Conservation (phyloP, 495 filamentous ascomycete genomes). For the Letharia lupina region DNA sequence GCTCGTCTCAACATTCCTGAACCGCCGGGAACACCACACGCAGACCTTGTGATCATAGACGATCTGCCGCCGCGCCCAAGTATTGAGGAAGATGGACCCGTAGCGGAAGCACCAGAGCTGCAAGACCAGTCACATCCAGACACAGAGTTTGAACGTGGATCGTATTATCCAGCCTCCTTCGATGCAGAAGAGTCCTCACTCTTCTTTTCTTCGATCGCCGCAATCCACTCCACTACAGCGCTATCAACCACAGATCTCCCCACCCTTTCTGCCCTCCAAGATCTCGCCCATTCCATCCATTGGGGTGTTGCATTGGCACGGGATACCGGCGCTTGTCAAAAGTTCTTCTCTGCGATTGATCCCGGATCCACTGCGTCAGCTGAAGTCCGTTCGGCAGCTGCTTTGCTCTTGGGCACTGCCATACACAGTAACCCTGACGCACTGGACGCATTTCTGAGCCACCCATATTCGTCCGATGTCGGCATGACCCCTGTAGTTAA, state of each 20-base stretch:
- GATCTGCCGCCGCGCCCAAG: slow-evolving; percentile 9
- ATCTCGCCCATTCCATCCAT: slow-evolving; percentile 57
- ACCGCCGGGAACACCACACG: slow-evolving; percentile 9
- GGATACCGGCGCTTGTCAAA: slow-evolving; percentile 37
- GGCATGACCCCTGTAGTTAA: slow-evolving; percentile 19
- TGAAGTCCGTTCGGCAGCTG: slow-evolving; percentile 37
- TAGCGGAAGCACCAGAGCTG: background rate
- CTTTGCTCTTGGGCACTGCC: slow-evolving; percentile 45
- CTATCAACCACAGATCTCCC: background rate
- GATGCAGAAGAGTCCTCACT: slow-evolving; percentile 10
- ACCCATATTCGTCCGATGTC: background rate
- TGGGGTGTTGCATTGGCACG: slow-evolving; percentile 56
- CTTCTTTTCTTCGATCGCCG: background rate
- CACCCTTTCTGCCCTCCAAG: slow-evolving; percentile 43
- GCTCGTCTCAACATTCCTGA: slow-evolving; percentile 43
- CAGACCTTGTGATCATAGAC: slow-evolving; percentile 24
- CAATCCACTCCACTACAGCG: background rate
- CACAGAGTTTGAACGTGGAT: background rate
- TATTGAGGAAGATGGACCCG: background rate
- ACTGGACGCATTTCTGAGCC: slow-evolving; percentile 28
- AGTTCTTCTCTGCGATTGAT: slow-evolving; percentile 34
- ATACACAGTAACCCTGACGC: slow-evolving; percentile 58
- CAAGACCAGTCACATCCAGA: slow-evolving; percentile 7
- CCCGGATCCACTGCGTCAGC: slow-evolving; percentile 14
- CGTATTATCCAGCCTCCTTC: background rate